Evolutionary conservation across 345 rosid genomes (phyloP).

Genomic region (Turritis glabra): DNA sequence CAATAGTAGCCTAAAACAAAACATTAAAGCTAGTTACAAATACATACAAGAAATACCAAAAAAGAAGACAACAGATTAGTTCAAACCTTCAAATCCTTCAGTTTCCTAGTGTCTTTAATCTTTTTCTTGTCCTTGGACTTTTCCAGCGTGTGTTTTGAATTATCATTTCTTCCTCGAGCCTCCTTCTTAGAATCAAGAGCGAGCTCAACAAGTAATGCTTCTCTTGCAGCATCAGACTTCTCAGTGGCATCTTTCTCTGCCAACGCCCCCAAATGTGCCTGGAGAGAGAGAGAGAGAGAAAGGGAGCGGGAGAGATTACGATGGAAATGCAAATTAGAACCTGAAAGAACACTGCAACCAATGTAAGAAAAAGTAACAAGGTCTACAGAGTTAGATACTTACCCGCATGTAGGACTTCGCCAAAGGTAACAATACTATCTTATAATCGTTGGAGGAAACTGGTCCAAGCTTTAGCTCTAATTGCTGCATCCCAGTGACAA

Average conservation of each 20-base stretch:
- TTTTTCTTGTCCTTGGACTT: constrained; percentile 84
- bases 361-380: constrained; percentile 25
- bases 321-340: constrained; percentile 4
- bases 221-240: constrained; percentile 98
- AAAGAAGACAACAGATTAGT: constrained; percentile 3
- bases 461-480: constrained; percentile 81
- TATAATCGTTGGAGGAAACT: constrained; percentile 72
- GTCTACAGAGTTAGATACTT: constrained; percentile 35
- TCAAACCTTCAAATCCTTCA: constrained; percentile 75
- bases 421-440: constrained; percentile 61
- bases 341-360: constrained; percentile 3
- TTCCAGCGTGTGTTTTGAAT: constrained; percentile 60
- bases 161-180: constrained; percentile 60
- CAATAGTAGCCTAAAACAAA: constrained; percentile 51
- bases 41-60: constrained; percentile 5
- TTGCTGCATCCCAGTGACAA: constrained; percentile 73
- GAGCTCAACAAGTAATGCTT: constrained; percentile 92
- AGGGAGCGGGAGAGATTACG: constrained; percentile 2
- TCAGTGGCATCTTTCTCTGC: constrained; percentile 95
- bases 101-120: constrained; percentile 67
- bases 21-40: constrained; percentile 18
- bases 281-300: background rate
- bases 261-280: constrained; percentile 88
- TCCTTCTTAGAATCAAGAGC: constrained; percentile 84
- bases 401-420: constrained; percentile 86